A percentile compares a stretch with the other conserved stretches of the same genome.
Evolutionary conservation across 139 green algal genomes (phyloP).

Genomic region (Tetraselmis chui): DNA sequence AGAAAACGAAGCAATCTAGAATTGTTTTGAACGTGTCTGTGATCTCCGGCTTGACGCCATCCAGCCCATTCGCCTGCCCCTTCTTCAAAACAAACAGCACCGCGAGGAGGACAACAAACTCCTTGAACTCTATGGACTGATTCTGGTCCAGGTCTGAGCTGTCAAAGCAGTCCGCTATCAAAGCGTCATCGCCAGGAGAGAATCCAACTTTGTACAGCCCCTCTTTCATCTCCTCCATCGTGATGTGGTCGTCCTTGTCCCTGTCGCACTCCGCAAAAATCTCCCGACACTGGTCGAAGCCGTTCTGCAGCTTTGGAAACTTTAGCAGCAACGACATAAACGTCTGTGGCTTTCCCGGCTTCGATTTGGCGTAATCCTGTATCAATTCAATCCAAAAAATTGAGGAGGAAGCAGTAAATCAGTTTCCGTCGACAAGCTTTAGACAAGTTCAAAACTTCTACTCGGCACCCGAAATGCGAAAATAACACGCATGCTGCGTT

Average conservation of each 20-base stretch:
- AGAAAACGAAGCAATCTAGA: conserved; percentile 6
- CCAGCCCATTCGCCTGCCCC: neutral
- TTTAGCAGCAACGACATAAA: conserved; percentile 4
- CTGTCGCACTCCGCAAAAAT: neutral
- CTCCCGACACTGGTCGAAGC: neutral
- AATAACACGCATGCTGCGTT: too few species aligned
- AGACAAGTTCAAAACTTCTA: too few species aligned
- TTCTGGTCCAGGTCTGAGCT: conserved; percentile 9
- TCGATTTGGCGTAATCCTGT: neutral
- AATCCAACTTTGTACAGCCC: neutral
- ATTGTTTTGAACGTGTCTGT: neutral
- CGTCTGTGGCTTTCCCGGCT: neutral
- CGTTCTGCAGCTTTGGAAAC: conserved; percentile 6
- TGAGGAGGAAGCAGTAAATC: too few species aligned
- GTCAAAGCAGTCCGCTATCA: neutral
- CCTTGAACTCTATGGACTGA: conserved; percentile 10
- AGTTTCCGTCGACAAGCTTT: too few species aligned
- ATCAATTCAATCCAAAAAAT: too few species aligned
- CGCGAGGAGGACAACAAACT: conserved; percentile 3
- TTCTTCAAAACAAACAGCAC: conserved; percentile 1
- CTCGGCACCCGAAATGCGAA: too few species aligned
- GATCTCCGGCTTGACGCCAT: neutral
- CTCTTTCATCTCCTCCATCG: neutral
- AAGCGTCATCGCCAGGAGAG: neutral
- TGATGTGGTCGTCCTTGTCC: conserved; percentile 4